Base-by-base conservation (phyloP, 495 filamentous ascomycete genomes). In the Penicillium silybi region DNA sequence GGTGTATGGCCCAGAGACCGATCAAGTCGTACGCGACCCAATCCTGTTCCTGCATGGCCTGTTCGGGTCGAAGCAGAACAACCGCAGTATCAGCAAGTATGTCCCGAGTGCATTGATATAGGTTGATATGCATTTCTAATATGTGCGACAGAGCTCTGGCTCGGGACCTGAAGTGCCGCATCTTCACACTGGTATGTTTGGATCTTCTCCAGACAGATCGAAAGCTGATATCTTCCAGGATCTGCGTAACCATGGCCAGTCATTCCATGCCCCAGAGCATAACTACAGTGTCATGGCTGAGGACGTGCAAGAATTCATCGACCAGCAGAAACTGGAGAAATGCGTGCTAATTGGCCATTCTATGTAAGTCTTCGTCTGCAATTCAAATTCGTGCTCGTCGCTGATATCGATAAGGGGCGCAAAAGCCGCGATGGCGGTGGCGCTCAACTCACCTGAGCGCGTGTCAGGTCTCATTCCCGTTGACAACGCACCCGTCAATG, bases 51-150 rank as follows among this genome's bases (percentile, higher is more conserved):
- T 97, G 68, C 93, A 98, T 67, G 93, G 93, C 4, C 77, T 98
- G 15, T 97, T 98, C 64, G 93, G 93, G 19, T 95, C 89, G 37
- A 97, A 95, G 71, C 88, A 89, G 76, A 98, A 98, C 61, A 93
- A 97, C 64, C 74, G 92, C 69, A 91, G 81, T 68, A 93, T 98
- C 55, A 95, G 92, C 84, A 95, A 91, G 93, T 97, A 81, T 77
- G 89, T 58, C 8, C 6, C 19, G 17, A n/a, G 20, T 2, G 11
- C 5, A 15, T 1, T 22, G 0, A 3, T 27, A 10, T 15, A 15
- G 3, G 13, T 6, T 1, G 2, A 15, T 8, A 43, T 23, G 13
- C 6, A 5, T 32, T 48, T 68, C 57, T 60, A 47, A 63, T 48
- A 23, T 23, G 4, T 43, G 15, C 49, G 23, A 1, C 64, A 95